These are phyloP conservation scores for Sanguinoderma infundibulare DNA, from an alignment of 1,284 basidiomycete species.

Conservation along the genomic window DNA sequence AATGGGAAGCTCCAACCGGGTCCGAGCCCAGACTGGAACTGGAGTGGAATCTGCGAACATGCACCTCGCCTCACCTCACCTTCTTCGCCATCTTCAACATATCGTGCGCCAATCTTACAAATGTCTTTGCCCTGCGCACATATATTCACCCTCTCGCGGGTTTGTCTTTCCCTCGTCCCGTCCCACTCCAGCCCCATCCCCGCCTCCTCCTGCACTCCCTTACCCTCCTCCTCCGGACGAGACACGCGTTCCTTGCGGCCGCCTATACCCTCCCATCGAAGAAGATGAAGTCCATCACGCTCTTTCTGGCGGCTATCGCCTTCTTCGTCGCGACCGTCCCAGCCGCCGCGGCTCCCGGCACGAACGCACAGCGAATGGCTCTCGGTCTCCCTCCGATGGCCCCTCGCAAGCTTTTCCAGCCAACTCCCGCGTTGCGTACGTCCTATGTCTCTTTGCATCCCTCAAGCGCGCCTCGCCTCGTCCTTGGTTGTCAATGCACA, in stretches of 20 bases:
- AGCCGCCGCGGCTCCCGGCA: slow-evolving; percentile 9
- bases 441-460: too few species aligned
- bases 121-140: neutral
- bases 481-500: too few species aligned
- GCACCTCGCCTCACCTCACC: slow-evolving; percentile 1
- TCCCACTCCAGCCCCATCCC: slow-evolving; percentile 1
- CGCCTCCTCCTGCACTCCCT: too few species aligned
- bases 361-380: slow-evolving; percentile 26
- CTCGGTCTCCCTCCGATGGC: slow-evolving; percentile 25
- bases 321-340: slow-evolving; percentile 24
- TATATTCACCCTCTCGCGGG: neutral
- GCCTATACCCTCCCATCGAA: slow-evolving; percentile 11
- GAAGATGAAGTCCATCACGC: slow-evolving; percentile 20
- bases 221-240: neutral
- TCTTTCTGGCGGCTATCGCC: slow-evolving; percentile 18
- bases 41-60: neutral
- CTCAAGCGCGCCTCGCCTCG: neutral
- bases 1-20: neutral
- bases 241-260: slow-evolving; percentile 19
- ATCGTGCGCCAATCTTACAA: neutral
- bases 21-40: too few species aligned
- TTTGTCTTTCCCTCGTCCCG: neutral
- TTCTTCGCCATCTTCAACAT: neutral
- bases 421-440: slow-evolving; percentile 13
- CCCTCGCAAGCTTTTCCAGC: slow-evolving; percentile 18